Evolutionary conservation across 2,329 filamentous ascomycete species (phyloP).

Genomic region (Phaeosphaeriaceae sp.): DNA sequence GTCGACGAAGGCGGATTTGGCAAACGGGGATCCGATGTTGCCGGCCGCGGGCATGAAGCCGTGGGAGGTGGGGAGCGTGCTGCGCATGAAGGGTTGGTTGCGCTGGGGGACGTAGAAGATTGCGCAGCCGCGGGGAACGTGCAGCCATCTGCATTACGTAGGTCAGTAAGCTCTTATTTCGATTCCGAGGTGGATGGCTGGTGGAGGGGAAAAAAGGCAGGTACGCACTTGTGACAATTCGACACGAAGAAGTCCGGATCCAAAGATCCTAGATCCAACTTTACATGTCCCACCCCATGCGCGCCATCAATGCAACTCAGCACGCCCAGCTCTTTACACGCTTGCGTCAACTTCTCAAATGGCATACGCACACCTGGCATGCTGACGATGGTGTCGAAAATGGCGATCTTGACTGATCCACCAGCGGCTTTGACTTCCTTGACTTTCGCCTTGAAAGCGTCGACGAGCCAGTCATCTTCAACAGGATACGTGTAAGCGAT

Average conservation of each 20-base stretch:
- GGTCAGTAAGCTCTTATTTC: background rate
- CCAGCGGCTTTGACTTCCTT: constrained; percentile 60
- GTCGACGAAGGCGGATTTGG: constrained; percentile 14
- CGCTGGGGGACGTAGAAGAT: constrained; percentile 78
- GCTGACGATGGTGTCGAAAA: constrained; percentile 83
- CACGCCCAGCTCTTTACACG: constrained; percentile 72
- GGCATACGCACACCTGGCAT: constrained; percentile 81
- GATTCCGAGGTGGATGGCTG: background rate
- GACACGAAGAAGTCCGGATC: constrained; percentile 86
- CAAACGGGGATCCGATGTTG: constrained; percentile 34
- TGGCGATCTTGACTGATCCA: constrained; percentile 68
- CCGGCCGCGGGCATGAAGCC: constrained; percentile 66
- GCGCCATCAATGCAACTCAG: constrained; percentile 83
- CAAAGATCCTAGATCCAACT: constrained; percentile 69
- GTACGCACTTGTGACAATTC: constrained; percentile 64
- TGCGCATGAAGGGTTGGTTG: constrained; percentile 78
- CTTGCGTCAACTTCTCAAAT: constrained; percentile 70
- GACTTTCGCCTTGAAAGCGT: constrained; percentile 67
- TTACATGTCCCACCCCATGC: constrained; percentile 82
- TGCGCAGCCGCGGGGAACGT: constrained; percentile 78
- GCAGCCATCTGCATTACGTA: constrained; percentile 72
- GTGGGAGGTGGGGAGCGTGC: constrained; percentile 80
- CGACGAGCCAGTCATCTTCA: constrained; percentile 70
- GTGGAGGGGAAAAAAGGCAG: background rate
- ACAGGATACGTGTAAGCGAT: constrained; percentile 73